Conservation (phyloP, 176 grass and related monocot genomes). For the Calamus simplicifolius region DNA sequence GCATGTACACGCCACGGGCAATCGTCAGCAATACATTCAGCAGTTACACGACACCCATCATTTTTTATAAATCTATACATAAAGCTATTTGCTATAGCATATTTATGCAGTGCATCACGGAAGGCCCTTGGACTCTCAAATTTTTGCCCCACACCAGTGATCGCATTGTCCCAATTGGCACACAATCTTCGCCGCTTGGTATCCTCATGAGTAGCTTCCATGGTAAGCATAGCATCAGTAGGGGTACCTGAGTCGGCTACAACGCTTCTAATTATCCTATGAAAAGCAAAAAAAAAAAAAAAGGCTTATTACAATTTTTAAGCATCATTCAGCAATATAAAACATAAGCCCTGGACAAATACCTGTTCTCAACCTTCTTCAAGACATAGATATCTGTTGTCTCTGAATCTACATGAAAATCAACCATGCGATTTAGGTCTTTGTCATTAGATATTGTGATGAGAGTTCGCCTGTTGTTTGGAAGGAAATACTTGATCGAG, state of each 20-base stretch:
- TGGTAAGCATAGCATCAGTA: conserved; percentile 16
- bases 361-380: conserved; percentile 89
- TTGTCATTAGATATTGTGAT: conserved; percentile 98
- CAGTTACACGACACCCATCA: conserved; percentile 73
- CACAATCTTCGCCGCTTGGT: conserved; percentile 69
- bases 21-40: conserved; percentile 68
- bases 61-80: conserved; percentile 94
- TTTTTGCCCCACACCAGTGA: conserved; percentile 82
- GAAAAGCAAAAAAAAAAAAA: no score
- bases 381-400: conserved; percentile 79
- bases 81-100: conserved; percentile 84
- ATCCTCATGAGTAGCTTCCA: conserved; percentile 27
- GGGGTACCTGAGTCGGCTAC: conserved; percentile 45
- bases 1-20: conserved; percentile 94
- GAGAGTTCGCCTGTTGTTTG: conserved; percentile 70
- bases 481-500: conserved; percentile 92
- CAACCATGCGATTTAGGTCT: conserved; percentile 83
- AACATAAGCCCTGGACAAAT: neutral
- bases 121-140: conserved; percentile 82
- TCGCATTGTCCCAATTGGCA: conserved; percentile 64
- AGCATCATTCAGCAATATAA: no score
- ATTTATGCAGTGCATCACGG: conserved; percentile 85
- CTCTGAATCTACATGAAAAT: conserved; percentile 71
- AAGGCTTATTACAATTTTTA: no score
- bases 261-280: conserved; percentile 53